Base-by-base conservation (phyloP, 371 early-diverging fungal species). In the Syncephalastrum contaminatum region DNA sequence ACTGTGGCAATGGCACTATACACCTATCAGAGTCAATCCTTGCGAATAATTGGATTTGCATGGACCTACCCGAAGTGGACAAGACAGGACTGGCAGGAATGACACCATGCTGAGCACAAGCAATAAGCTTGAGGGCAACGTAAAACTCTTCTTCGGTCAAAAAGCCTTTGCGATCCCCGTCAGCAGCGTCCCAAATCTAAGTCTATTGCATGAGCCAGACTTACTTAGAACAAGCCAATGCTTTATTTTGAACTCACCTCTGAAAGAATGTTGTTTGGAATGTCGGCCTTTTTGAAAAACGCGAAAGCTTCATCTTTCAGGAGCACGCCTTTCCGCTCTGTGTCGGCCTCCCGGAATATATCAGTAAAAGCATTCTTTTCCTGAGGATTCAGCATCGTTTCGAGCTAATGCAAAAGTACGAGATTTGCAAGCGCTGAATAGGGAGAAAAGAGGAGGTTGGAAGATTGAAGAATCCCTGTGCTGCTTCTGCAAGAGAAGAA, bases 141-240 rank as follows among this genome's bases (percentile, higher is more conserved):
- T 76, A 83, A 69, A 97, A 95, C 48, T 84, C 88, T 41, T 76
- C 69, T 40, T 81, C 75, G 20, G 82, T 85, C 56, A 95, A 69
- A 46, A 85, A 85, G 6, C 94, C 96, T 63, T 88, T 86, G 59
- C 82, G 81, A 20, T 90, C 91, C 2, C 75, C 63, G 67, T 95
- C 94, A 2, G 89, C 82, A 20, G 88, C 72, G 48, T 84, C 79
- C 96, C 95, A 95, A 48, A 97, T 90, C 86, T 90, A 69, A 3
- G 27, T 53, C 24, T 48, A 40, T 30, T 16, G 14, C 5, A 18
- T 15, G 15, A 51, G n/a, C 51, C 43, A 30, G 15, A 40, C 22
- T 22, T 42, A 16, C 30, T 21, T 21, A 55, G 40, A 2, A 13
- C 40, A 8, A 30, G 36, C 10, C 36, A 30, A 8, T 12, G 36